Percentiles rank a stretch among this genome's conserved stretches.
phyloP scores from a whole-genome alignment of 805 yeast genomes.

The Cyberlindnera xylosilytica region DNA sequence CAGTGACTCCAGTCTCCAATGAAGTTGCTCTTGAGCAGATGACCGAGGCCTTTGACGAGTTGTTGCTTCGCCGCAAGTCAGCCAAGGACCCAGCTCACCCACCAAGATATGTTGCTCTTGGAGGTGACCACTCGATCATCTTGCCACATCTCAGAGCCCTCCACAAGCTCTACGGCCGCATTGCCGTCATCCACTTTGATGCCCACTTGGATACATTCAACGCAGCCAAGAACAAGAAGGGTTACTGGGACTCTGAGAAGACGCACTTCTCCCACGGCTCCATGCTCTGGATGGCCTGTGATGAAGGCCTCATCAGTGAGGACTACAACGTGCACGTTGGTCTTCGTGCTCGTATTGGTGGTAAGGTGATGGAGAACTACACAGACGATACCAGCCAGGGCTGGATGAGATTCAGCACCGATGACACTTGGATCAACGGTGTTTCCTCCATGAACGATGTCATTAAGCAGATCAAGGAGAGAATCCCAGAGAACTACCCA shows the following conservation, averaged over 20 bases:
- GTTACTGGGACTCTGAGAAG: constrained; percentile 48
- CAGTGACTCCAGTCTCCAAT: constrained; percentile 65
- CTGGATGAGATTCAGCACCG: constrained; percentile 63
- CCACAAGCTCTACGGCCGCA: constrained; percentile 54
- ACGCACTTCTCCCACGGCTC: constrained; percentile 75
- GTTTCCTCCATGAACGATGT: constrained; percentile 47
- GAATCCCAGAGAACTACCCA: constrained; percentile 58
- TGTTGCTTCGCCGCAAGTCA: constrained; percentile 33
- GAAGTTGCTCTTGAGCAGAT: constrained; percentile 57
- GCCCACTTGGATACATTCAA: constrained; percentile 82
- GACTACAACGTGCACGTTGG: constrained; percentile 69
- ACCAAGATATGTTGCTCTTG: constrained; percentile 66
- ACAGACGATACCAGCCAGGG: constrained; percentile 64
- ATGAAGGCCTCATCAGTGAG: constrained; percentile 55
- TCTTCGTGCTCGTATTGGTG: constrained; percentile 65
- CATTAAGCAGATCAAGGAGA: constrained; percentile 25
- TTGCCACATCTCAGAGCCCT: constrained; percentile 69
- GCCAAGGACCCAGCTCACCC: constrained; percentile 34
- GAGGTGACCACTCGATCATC: constrained; percentile 78
- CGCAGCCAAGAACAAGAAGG: constrained; percentile 58
- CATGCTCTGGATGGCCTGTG: constrained; percentile 65
- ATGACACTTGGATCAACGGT: constrained; percentile 68
- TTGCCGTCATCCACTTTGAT: constrained; percentile 76
- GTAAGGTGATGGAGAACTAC: constrained; percentile 59
- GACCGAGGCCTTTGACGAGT: constrained; percentile 53